Percentiles rank a stretch among this genome's conserved stretches.
These are phyloP conservation scores for Pseudozyma sp. DNA, from an alignment of 1,284 basidiomycete genomes.

Conservation along the genomic window DNA sequence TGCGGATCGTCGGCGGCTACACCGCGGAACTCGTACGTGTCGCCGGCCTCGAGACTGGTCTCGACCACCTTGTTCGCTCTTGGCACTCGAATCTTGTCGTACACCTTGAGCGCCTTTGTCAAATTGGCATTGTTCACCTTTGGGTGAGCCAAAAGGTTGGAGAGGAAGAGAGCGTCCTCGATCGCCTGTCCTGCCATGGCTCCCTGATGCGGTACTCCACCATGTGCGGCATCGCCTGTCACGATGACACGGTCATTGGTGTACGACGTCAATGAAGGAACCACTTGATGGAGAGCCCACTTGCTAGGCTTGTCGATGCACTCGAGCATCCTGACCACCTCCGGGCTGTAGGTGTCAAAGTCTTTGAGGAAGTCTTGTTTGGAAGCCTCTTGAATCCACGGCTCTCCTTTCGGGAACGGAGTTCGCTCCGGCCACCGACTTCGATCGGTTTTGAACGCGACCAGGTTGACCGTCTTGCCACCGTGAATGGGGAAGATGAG, in stretches of 20 bases:
- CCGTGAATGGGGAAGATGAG: conserved; percentile 74
- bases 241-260: conserved; percentile 73
- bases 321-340: conserved; percentile 70
- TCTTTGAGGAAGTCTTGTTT: conserved; percentile 72
- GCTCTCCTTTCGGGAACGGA: conserved; percentile 48
- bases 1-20: conserved; percentile 20
- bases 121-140: conserved; percentile 71
- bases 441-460: conserved; percentile 72
- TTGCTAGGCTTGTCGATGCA: conserved; percentile 73
- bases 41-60: conserved; percentile 54
- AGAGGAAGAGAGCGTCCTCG: conserved; percentile 74
- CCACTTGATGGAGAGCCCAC: conserved; percentile 76
- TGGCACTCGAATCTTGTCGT: conserved; percentile 55
- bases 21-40: conserved; percentile 50
- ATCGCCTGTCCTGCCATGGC: conserved; percentile 76
- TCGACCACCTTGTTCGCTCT: conserved; percentile 56
- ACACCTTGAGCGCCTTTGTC: conserved; percentile 70
- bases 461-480: conserved; percentile 73
- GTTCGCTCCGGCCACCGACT: conserved; percentile 69
- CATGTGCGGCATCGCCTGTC: conserved; percentile 76
- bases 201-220: conserved; percentile 76
- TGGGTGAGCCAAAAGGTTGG: conserved; percentile 72
- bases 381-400: conserved; percentile 73
- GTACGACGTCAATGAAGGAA: conserved; percentile 72
- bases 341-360: conserved; percentile 73